Base-by-base conservation (phyloP, 129 eudicot genomes). In the Dittrichia graveolens region DNA sequence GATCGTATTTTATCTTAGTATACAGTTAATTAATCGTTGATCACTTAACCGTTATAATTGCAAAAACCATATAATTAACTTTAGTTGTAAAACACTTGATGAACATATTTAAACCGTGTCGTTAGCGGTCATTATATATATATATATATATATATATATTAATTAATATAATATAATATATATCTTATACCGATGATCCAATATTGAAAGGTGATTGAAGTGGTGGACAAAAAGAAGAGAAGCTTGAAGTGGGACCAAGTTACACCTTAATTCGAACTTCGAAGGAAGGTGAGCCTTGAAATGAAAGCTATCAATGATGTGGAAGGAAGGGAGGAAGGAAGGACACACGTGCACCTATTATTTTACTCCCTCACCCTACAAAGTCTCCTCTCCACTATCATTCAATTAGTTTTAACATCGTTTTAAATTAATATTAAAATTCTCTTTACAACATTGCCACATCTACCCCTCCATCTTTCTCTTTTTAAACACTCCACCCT, bases 321-420 rank as follows among this genome's bases (percentile, higher is more conserved):
- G 59, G 64, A 56, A 24, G 31, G 31, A 24, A 53, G 48, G 72
- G 42, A 54, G 59, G 64, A 56, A 24, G 31, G 31, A 24, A 53
- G 48, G 72, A 67, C 79, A 75, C 79, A 75, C 80, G 80, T 75
- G 80, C 74, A 46, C 50, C 19, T 56, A 56, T 65, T 75, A 74
- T 74, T 74, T 19, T 43, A 72, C 67, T 72, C 76, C 39, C 43
- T 15, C 12, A 6, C 35, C 69, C 43, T n/a, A 46, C 70, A 10
- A 48, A 35, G 47, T 60, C 46, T 60, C 15, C 55, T 12, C n/a
- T 49, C 37, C 18, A 58, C 42, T 11, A 58, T 34, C 64, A 58
- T 72, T 72, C 55, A 14, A 42, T 72, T 46, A 70, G 4, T 34
- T 72, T 43, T 24, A 58, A n/a, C 44, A 2, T 38, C 65, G 11